A percentile compares a stretch with the other conserved stretches of the same genome.
phyloP scores from a whole-genome alignment of 148 eudicot genomes.

The Heliamphora exappendiculata region DNA sequence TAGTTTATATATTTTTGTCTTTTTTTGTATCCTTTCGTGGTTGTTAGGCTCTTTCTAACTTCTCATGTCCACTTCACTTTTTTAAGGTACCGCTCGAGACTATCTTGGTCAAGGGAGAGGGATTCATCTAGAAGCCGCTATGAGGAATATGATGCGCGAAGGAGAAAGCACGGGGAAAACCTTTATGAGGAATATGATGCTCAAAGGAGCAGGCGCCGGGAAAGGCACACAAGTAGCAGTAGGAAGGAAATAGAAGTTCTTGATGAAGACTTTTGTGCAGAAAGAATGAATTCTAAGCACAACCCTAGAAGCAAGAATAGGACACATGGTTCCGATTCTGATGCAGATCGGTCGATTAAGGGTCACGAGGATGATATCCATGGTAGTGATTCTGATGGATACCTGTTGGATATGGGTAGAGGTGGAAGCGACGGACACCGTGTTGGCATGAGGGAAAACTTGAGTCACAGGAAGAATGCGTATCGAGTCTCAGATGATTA shows the following conservation, averaged over 20 bases:
- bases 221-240: conserved; percentile 19
- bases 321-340: conserved; percentile 25
- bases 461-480: neutral
- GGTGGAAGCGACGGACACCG: conserved; percentile 4
- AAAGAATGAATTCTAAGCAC: conserved; percentile 19
- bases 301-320: conserved; percentile 15
- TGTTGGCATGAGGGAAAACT: conserved; percentile 9
- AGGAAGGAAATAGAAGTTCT: conserved; percentile 19
- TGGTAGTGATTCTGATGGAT: neutral
- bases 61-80: neutral
- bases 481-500: conserved; percentile 3
- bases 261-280: conserved; percentile 11
- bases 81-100: conserved; percentile 26
- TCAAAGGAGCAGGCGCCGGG: conserved; percentile 24
- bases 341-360: conserved; percentile 19
- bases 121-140: conserved; percentile 32
- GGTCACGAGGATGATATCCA: conserved; percentile 11
- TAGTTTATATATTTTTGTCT: neutral
- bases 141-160: conserved; percentile 38
- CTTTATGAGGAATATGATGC: conserved; percentile 37
- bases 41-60: neutral
- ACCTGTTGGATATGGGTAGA: conserved; percentile 6
- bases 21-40: neutral
- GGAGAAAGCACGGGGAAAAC: conserved; percentile 19
- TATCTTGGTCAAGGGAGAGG: conserved; percentile 57